These are phyloP conservation scores for Rhodomyrtus tomentosa DNA, from an alignment of 345 rosid species.

Conservation along the genomic window DNA sequence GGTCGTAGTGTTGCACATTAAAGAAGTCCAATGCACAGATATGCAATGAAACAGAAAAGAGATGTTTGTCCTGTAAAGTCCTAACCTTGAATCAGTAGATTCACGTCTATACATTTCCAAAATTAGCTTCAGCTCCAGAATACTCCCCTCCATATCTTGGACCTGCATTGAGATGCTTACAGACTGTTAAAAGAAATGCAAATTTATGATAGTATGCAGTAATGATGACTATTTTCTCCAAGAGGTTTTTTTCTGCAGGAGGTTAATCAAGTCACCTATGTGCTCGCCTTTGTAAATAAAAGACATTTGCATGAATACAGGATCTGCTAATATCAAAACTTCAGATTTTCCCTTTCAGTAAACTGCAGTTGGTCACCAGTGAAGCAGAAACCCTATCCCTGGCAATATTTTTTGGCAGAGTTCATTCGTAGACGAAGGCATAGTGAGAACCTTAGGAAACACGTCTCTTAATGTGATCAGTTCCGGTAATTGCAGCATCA, in stretches of 20 bases:
- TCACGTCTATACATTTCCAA: constrained; percentile 83
- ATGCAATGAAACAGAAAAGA: not conserved
- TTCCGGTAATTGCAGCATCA: not conserved
- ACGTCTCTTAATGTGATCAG: not conserved
- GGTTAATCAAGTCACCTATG: not conserved
- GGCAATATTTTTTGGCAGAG: not conserved
- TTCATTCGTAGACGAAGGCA: not conserved
- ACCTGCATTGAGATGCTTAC: constrained; percentile 36
- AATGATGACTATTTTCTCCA: not conserved
- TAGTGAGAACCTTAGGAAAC: not conserved
- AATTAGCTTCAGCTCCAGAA: constrained; percentile 69
- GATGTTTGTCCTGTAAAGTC: not conserved
- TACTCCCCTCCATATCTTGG: constrained; percentile 50
- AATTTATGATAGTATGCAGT: not conserved
- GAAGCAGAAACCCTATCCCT: not conserved
- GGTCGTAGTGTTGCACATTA: not conserved
- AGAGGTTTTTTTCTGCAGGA: not conserved
- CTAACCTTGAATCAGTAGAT: constrained; percentile 61
- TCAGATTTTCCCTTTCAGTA: not conserved
- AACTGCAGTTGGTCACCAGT: not conserved
- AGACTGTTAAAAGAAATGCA: not conserved
- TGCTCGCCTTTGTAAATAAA: not conserved
- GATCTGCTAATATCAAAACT: not conserved
- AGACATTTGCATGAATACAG: not conserved
- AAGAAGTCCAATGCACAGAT: not conserved